Evolutionary conservation across 2,329 filamentous ascomycete species (phyloP), one percentile per base, ranked within the genome.

Genomic region (Immersiporthe knoxdaviesiana): DNA sequence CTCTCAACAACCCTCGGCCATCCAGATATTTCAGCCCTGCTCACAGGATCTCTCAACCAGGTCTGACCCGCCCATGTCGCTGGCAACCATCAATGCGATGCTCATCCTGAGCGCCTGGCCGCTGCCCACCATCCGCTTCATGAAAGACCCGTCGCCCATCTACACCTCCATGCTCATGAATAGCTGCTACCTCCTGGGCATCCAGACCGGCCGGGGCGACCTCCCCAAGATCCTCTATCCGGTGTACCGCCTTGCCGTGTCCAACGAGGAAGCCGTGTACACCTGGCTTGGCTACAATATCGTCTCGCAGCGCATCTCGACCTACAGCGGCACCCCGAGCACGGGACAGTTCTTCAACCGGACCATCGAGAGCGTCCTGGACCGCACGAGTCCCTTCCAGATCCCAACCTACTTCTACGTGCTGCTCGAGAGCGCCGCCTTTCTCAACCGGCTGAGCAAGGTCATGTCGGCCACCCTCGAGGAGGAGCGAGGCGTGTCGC

Each of bases 261-360:
- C 83, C 0, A 82, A 87, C 65, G 83, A 87, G 68, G 85, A 87
- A 68, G 85, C 85, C 2, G 79, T 81, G 0, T 83, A 79, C 61
- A 86, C 85, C 0, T 88, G 85, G 85, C 79, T 84, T 2, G 84
- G 83, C 1, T 84, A 84, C 71, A 86, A 84, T 32, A 83, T 86
- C 18, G 78, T 87, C 10, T 79, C 83, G 0, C 85, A 87, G 70
- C 81, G 74, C 8, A 75, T 77, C 3, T 80, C 83, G 4, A 81
- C 78, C 10, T 78, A 78, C 52, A 79, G 82, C 30, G 85, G 85
- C 1, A 77, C 81, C 7, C 84, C 84, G 0, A 81, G 85, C 1
- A 79, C 83, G 2, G 77, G 79, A 1, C 76, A 78, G 30, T 76
- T 83, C 4, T 85, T 83, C 71, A 83, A 87, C 50, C 84, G 85